Conservation (phyloP, 768 basidiomycete species). For the Amanita exitialis region DNA sequence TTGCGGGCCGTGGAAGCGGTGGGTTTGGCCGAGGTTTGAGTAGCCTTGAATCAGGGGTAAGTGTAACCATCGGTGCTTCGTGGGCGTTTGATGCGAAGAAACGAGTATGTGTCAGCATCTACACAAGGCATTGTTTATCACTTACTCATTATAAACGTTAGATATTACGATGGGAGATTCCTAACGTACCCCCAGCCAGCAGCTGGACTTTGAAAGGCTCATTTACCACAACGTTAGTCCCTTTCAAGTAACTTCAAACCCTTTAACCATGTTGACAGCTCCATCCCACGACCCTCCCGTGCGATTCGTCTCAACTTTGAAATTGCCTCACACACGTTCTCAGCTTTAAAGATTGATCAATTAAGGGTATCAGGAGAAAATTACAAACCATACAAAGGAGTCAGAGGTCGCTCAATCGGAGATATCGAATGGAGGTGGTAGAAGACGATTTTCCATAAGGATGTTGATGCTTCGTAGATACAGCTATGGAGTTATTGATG, state of each 20-base stretch:
- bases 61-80: constrained; percentile 36
- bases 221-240: constrained; percentile 52
- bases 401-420: constrained; percentile 59
- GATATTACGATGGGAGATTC: constrained; percentile 76
- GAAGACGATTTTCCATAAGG: neutral
- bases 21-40: constrained; percentile 27
- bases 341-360: constrained; percentile 77
- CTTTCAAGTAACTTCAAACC: neutral
- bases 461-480: neutral
- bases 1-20: constrained; percentile 46
- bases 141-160: constrained; percentile 16
- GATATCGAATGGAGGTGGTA: constrained; percentile 64
- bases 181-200: constrained; percentile 53
- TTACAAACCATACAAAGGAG: constrained; percentile 91
- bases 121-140: neutral
- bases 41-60: constrained; percentile 20
- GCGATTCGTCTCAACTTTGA: constrained; percentile 68
- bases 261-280: constrained; percentile 14
- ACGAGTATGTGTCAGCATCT: constrained; percentile 28
- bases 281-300: constrained; percentile 55
- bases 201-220: constrained; percentile 70
- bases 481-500: neutral
- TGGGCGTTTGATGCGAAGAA: constrained; percentile 75
- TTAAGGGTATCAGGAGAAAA: constrained; percentile 68
- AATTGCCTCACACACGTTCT: constrained; percentile 64